Evolutionary conservation across 805 yeast species (phyloP), one percentile per base, ranked within the genome.

Genomic region (Priceomyces melissophilus): DNA sequence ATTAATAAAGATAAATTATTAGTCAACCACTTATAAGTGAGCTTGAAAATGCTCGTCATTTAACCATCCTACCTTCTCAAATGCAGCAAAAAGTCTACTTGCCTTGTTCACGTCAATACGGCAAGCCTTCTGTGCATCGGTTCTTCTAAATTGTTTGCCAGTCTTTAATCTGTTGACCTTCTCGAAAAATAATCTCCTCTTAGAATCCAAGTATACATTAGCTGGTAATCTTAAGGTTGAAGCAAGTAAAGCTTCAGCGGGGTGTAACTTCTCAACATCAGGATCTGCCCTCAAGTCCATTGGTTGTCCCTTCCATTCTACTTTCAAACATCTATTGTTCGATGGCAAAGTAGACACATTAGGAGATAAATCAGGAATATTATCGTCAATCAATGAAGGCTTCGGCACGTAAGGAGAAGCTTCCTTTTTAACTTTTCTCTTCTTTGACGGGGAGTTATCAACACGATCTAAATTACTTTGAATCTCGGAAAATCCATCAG

Each of bases 271-370:
- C 35, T 67, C 66, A 38, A 76, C 63, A 50, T 87, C 75, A 14
- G 96, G 95, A 63, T 93, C 98, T 26, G 63, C 54, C 12, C 83
- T 72, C 42, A 91, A 74, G 61, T 87, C 95, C 96, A 91, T 89
- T 29, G 97, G 95, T 53, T 89, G 95, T 9, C 98, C 99, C 67
- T 90, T 91, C 99, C 99, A 91, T 61, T 91, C 98, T 28, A 95
- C 86, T 57, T 84, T 84, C 52, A 90, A 71, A 49, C 87, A 81
- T 65, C 84, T 81, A 42, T 75, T 67, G 54, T 80, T 82, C 48
- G 70, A 78, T 52, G 96, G 95, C 46, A 90, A 69, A 1, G 84
- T 71, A 2, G 70, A 54, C 10, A 78, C 50, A 13, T 84, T 71
- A 3, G 97, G 97, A n/a, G 87, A 80, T 62, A 73, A 88, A 61